Conservation (phyloP, 441 rosid species). For the Erodium trifolium region DNA sequence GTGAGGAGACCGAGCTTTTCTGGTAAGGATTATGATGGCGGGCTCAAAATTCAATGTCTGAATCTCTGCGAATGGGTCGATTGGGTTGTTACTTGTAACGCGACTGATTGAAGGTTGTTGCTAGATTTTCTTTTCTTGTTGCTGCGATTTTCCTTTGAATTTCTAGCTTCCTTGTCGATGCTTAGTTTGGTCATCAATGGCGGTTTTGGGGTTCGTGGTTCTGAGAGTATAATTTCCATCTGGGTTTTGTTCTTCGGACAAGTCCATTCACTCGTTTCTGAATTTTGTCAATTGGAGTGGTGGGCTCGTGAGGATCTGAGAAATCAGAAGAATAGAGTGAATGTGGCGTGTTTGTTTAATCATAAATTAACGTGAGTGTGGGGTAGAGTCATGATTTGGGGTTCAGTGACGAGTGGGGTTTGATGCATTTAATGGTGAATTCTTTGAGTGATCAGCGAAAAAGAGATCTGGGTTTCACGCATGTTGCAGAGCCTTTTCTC, state of each 20-base stretch:
- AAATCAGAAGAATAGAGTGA: neutral
- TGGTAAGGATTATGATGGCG: neutral
- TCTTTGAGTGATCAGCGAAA: neutral
- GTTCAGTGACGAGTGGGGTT: slow-evolving; percentile 4
- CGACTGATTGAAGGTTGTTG: slow-evolving; percentile 1
- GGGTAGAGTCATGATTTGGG: neutral
- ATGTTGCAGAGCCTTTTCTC: neutral
- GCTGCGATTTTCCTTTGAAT: neutral
- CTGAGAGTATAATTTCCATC: neutral
- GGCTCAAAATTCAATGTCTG: neutral
- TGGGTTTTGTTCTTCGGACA: neutral
- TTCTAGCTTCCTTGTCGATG: neutral
- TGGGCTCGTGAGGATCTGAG: neutral
- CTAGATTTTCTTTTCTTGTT: neutral
- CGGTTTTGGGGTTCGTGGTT: neutral
- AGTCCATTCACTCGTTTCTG: neutral
- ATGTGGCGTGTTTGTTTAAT: no score
- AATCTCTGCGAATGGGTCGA: neutral
- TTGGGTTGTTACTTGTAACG: neutral
- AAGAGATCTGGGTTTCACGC: slow-evolving; percentile 10
- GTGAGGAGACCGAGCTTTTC: slow-evolving; percentile 25
- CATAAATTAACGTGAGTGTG: neutral
- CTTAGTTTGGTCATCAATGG: neutral
- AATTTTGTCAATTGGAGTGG: neutral
- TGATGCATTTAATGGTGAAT: neutral